These are phyloP conservation scores for Ophiocordyceps camponoti-leonardi DNA, from an alignment of 2,329 filamentous ascomycete genomes.

Conservation along the genomic window DNA sequence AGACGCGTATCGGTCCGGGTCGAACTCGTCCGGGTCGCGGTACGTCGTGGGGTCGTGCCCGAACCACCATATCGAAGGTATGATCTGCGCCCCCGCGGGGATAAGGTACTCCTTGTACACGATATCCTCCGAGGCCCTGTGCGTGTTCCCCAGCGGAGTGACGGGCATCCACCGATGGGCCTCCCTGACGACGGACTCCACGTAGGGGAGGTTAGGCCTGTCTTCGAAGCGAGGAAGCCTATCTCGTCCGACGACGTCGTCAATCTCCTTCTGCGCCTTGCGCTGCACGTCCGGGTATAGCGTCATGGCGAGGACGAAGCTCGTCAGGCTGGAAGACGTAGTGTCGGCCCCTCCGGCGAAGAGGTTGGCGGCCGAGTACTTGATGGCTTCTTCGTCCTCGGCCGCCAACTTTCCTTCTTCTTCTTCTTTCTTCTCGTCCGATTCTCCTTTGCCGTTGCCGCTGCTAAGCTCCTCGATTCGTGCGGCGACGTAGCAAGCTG, in stretches of 20 bases:
- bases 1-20: slow-evolving; percentile 17
- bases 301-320: slow-evolving; percentile 28
- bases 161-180: slow-evolving; percentile 13
- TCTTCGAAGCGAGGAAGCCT: slow-evolving; percentile 26
- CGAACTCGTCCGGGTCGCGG: slow-evolving; percentile 18
- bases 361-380: slow-evolving; percentile 1
- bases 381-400: slow-evolving; percentile 1
- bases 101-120: slow-evolving; percentile 8
- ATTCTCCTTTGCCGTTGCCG: no score
- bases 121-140: slow-evolving; percentile 15
- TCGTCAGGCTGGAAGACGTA: not conserved
- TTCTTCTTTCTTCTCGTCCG: no score
- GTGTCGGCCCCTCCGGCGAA: slow-evolving; percentile 6
- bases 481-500: not conserved
- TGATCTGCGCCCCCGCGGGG: slow-evolving; percentile 10
- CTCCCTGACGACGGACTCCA: slow-evolving; percentile 14
- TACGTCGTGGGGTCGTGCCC: slow-evolving; percentile 55
- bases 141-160: slow-evolving; percentile 18
- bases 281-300: slow-evolving; percentile 22
- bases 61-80: slow-evolving; percentile 12
- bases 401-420: not conserved
- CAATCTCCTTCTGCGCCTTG: slow-evolving; percentile 22
- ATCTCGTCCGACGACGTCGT: slow-evolving; percentile 21
- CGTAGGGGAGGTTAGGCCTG: slow-evolving; percentile 24
- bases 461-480: not conserved